Conservation (phyloP, 2,329 filamentous ascomycete genomes). For the Fusarium palustre region DNA sequence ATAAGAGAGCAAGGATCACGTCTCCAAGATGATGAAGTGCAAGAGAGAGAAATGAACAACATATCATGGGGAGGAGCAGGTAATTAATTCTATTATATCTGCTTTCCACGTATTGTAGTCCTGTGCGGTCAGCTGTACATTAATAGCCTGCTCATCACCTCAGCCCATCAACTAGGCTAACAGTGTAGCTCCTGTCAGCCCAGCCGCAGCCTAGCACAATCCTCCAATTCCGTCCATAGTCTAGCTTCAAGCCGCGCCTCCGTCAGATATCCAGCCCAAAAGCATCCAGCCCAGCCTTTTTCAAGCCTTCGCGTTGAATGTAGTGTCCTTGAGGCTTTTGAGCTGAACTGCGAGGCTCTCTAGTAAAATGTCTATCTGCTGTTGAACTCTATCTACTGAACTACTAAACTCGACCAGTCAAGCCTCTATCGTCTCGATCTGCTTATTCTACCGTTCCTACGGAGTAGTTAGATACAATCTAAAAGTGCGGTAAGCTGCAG, state of each 20-base stretch:
- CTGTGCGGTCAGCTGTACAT: slow-evolving; percentile 1
- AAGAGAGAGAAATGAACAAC: slow-evolving; percentile 15
- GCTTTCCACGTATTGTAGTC: neutral
- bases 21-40: slow-evolving; percentile 14
- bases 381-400: neutral
- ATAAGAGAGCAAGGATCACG: slow-evolving; percentile 5
- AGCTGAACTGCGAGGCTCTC: slow-evolving; percentile 16
- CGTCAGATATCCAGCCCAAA: slow-evolving; percentile 40
- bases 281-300: slow-evolving; percentile 36
- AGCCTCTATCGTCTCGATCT: neutral
- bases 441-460: neutral
- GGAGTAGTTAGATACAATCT: neutral
- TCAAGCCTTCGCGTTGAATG: slow-evolving; percentile 28
- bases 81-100: neutral
- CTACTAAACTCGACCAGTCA: slow-evolving; percentile 6
- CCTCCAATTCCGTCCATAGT: slow-evolving; percentile 26
- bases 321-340: slow-evolving; percentile 1
- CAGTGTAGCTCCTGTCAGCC: slow-evolving; percentile 29
- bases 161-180: slow-evolving; percentile 19
- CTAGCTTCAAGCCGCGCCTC: slow-evolving; percentile 40
- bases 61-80: slow-evolving; percentile 5
- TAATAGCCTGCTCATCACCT: slow-evolving; percentile 14
- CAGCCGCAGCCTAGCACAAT: slow-evolving; percentile 34
- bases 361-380: neutral
- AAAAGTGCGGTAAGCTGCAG: slow-evolving; percentile 9